A percentile compares a stretch with the other conserved stretches of the same genome.
These are phyloP conservation scores for Talaromyces rugulosus DNA, from an alignment of 2,329 filamentous ascomycete genomes.

Conservation along the genomic window DNA sequence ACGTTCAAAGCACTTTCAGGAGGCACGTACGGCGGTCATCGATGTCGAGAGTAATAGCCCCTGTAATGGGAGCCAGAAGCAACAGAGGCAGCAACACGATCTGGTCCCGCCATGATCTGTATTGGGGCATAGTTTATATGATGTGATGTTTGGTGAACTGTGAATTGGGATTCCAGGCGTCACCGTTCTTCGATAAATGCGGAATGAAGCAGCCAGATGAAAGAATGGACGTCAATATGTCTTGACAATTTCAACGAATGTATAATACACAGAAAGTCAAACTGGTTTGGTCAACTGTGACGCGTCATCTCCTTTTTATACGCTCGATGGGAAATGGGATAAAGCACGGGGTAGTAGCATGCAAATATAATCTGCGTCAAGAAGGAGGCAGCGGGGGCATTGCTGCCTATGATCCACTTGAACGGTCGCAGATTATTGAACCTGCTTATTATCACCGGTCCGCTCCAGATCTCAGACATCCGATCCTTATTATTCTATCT, in stretches of 20 bases:
- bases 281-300: not conserved
- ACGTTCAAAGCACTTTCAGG: not conserved
- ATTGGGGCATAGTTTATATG: not conserved
- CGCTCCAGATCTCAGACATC: not conserved
- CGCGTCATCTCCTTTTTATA: not conserved
- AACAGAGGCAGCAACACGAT: slow-evolving; percentile 5
- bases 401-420: not conserved
- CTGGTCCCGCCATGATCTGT: slow-evolving; percentile 9
- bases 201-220: not conserved
- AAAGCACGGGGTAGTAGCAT: not conserved
- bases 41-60: slow-evolving; percentile 5
- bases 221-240: not conserved
- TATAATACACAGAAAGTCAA: not conserved
- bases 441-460: not conserved
- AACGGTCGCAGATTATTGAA: not conserved
- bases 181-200: not conserved
- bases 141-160: not conserved
- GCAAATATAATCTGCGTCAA: not conserved
- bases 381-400: not conserved
- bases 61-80: slow-evolving; percentile 9
- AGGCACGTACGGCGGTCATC: not conserved
- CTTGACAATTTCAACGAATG: not conserved
- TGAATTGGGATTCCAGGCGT: not conserved
- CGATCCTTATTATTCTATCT: not conserved
- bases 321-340: not conserved